Conservation (phyloP, 2,329 filamentous ascomycete genomes). For the Hymenoscyphus occultus region DNA sequence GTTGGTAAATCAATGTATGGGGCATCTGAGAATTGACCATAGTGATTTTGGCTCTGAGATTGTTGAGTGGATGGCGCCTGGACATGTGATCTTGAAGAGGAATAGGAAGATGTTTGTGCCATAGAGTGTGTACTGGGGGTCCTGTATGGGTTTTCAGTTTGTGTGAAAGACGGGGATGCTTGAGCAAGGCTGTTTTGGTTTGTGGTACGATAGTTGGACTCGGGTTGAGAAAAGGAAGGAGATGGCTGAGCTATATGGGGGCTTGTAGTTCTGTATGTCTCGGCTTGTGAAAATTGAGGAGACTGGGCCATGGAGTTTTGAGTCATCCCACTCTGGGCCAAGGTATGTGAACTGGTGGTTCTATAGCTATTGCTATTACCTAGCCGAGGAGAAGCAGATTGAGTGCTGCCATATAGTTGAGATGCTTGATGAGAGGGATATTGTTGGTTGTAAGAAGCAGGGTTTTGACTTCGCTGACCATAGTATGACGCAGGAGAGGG, state of each 20-base stretch:
- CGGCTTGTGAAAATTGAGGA: constrained; percentile 32
- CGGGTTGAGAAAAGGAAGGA: constrained; percentile 31
- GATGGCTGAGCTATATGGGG: constrained; percentile 34
- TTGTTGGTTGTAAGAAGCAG: constrained; percentile 31
- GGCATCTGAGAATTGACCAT: constrained; percentile 31
- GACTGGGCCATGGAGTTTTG: constrained; percentile 30
- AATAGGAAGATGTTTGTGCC: constrained; percentile 26
- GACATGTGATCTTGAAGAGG: constrained; percentile 25
- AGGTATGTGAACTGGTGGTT: constrained; percentile 25
- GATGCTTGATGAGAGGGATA: constrained; percentile 34
- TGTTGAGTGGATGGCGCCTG: constrained; percentile 30
- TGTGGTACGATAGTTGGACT: constrained; percentile 26
- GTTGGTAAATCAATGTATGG: constrained; percentile 35
- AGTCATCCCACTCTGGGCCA: constrained; percentile 28
- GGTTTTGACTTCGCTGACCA: constrained; percentile 27
- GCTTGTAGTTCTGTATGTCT: constrained; percentile 33
- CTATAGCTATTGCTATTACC: constrained; percentile 31
- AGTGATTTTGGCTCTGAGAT: constrained; percentile 32
- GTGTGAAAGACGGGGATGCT: constrained; percentile 28
- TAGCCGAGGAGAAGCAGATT: constrained; percentile 34
- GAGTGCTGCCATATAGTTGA: constrained; percentile 30
- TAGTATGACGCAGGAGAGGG: constrained; percentile 28
- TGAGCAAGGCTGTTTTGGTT: constrained; percentile 26
- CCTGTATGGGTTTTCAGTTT: constrained; percentile 28
- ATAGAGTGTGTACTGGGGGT: constrained; percentile 29